Evolutionary conservation across 2,329 filamentous ascomycete species (phyloP).

Genomic region (Diaporthe batatas): DNA sequence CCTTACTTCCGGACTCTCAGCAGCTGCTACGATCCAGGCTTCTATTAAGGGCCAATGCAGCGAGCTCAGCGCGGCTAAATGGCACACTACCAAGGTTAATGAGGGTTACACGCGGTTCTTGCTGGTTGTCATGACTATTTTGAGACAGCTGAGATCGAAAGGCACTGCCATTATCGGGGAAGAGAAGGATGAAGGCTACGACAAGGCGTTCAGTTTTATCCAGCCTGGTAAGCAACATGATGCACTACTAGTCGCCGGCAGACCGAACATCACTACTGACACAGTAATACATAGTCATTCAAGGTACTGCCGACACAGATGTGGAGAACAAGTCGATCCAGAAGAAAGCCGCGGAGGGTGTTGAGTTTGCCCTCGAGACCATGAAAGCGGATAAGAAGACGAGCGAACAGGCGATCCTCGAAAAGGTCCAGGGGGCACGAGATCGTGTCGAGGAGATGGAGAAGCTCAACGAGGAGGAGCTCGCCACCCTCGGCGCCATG

Average conservation of each 20-base stretch:
- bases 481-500: background rate
- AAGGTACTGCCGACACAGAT: slow-evolving; percentile 14
- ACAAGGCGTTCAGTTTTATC: slow-evolving; percentile 6
- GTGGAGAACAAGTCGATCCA: slow-evolving; percentile 5
- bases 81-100: slow-evolving; percentile 60
- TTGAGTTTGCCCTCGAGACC: slow-evolving; percentile 26
- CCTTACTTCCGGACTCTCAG: slow-evolving; percentile 57
- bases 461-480: slow-evolving; percentile 6
- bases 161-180: background rate
- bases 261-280: no score
- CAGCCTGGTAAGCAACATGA: slow-evolving; percentile 2
- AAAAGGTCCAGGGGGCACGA: background rate
- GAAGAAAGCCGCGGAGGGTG: slow-evolving; percentile 8
- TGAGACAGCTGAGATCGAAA: background rate
- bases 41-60: slow-evolving; percentile 53
- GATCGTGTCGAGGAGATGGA: slow-evolving; percentile 11
- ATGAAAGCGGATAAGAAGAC: background rate
- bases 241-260: no score
- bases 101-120: slow-evolving; percentile 64
- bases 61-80: slow-evolving; percentile 53
- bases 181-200: background rate
- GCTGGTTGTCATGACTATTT: slow-evolving; percentile 53
- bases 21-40: slow-evolving; percentile 59
- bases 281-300: background rate
- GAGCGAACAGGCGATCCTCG: background rate